Evolutionary conservation across 352 stramenopile genomes (phyloP).

Genomic region (Pythium dissotocum): DNA sequence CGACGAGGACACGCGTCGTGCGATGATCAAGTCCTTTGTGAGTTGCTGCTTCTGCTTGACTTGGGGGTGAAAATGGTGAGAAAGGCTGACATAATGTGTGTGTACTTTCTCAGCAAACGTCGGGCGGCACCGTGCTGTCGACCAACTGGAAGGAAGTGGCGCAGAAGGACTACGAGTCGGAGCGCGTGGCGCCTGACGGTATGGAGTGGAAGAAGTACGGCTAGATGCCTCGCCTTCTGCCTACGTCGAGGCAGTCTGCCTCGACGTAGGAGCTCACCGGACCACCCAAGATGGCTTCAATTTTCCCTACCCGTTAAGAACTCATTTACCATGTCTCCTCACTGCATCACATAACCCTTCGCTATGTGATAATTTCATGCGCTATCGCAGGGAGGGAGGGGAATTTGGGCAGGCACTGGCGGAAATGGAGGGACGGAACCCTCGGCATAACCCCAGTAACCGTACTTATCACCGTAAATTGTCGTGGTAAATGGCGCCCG

Average conservation of each 20-base stretch:
- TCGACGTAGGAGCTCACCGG: no score
- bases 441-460: constrained; percentile 5
- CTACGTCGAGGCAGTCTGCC: no score
- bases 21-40: constrained; percentile 94
- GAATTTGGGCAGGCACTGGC: constrained; percentile 11
- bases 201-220: constrained; percentile 92
- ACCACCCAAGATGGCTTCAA: background rate
- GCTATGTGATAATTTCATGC: constrained; percentile 5
- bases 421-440: constrained; percentile 8
- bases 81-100: background rate
- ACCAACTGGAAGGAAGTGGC: constrained; percentile 92
- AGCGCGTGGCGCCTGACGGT: constrained; percentile 77
- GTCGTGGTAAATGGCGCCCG: constrained; percentile 2
- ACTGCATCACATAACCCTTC: constrained; percentile 19
- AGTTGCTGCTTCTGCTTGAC: constrained; percentile 23
- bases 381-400: constrained; percentile 17
- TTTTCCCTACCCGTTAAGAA: constrained; percentile 2
- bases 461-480: constrained; percentile 12
- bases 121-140: constrained; percentile 89
- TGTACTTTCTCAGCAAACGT: constrained; percentile 72
- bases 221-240: constrained; percentile 14
- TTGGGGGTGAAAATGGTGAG: background rate
- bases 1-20: constrained; percentile 87
- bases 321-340: background rate
- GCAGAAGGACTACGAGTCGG: constrained; percentile 90